Conservation (phyloP, 2,329 filamentous ascomycete species). For the Calonectria leucothoes region DNA sequence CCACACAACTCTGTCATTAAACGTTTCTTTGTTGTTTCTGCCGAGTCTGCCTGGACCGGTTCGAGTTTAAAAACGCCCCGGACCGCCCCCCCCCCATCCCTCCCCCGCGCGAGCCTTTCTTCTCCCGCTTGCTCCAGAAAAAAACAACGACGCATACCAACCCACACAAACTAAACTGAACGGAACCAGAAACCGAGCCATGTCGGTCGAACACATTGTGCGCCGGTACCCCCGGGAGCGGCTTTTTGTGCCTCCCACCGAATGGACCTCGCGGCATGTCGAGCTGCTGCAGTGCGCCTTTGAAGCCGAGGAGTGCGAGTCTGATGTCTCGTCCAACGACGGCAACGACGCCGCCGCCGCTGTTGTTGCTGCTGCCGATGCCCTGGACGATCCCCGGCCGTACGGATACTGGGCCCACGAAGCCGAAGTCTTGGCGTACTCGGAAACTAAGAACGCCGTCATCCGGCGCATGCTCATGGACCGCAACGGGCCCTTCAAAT, state of each 20-base stretch:
- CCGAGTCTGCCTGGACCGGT: not conserved
- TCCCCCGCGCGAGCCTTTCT: not conserved
- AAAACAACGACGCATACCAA: not conserved
- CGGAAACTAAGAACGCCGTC: conserved; percentile 34
- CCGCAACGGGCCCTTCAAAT: conserved; percentile 30
- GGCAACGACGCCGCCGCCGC: not conserved
- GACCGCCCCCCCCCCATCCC: not conserved
- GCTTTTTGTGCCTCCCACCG: conserved; percentile 37
- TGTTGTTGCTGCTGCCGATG: not conserved
- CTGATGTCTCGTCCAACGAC: no score
- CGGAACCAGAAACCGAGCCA: not conserved
- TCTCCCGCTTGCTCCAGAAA: not conserved
- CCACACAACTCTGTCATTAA: not conserved
- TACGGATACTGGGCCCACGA: conserved; percentile 25
- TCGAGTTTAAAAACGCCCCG: not conserved
- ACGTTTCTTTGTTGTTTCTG: not conserved
- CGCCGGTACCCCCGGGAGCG: conserved; percentile 40
- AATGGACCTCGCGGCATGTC: conserved; percentile 36
- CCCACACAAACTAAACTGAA: no score
- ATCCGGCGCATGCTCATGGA: conserved; percentile 35
- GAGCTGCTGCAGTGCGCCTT: conserved; percentile 32
- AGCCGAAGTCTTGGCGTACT: conserved; percentile 33
- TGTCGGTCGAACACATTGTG: conserved; percentile 32
- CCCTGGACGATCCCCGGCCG: conserved; percentile 17
- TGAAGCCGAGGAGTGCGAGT: conserved; percentile 4